These are phyloP conservation scores for Chytridiales sp. DNA, from an alignment of 371 early-diverging fungal genomes.

Conservation along the genomic window DNA sequence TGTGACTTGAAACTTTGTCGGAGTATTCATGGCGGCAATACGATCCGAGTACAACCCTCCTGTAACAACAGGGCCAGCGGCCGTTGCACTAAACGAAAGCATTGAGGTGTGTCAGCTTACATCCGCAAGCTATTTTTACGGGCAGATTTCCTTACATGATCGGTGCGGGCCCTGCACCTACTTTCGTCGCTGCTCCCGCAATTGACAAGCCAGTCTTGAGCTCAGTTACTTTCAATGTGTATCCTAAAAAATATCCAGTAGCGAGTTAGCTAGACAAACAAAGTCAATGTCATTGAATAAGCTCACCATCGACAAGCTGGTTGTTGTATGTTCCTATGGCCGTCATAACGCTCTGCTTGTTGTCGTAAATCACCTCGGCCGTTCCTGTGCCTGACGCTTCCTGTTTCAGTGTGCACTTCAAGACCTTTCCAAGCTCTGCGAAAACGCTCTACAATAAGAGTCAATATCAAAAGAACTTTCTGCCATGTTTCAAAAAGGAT, in stretches of 20 bases:
- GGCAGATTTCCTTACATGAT: conserved; percentile 7
- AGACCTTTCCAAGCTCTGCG: conserved; percentile 12
- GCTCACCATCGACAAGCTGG: conserved; percentile 16
- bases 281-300: background rate
- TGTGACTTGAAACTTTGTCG: too few species aligned
- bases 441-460: conserved; percentile 21
- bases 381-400: conserved; percentile 8
- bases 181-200: background rate
- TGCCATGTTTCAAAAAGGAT: too few species aligned
- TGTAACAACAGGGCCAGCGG: conserved; percentile 16
- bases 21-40: too few species aligned
- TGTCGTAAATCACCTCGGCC: conserved; percentile 19
- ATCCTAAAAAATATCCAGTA: conserved; percentile 1
- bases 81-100: conserved; percentile 4
- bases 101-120: background rate
- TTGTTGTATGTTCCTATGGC: conserved; percentile 21
- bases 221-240: conserved; percentile 16
- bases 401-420: conserved; percentile 8
- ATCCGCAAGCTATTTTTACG: background rate
- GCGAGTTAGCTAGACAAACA: too few species aligned
- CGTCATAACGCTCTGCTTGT: background rate
- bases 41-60: conserved; percentile 19
- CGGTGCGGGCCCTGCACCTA: background rate
- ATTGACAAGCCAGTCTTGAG: conserved; percentile 9
- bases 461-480: too few species aligned